These are phyloP conservation scores for Teunomyces panamensis DNA, from an alignment of 805 yeast genomes.

Conservation along the genomic window DNA sequence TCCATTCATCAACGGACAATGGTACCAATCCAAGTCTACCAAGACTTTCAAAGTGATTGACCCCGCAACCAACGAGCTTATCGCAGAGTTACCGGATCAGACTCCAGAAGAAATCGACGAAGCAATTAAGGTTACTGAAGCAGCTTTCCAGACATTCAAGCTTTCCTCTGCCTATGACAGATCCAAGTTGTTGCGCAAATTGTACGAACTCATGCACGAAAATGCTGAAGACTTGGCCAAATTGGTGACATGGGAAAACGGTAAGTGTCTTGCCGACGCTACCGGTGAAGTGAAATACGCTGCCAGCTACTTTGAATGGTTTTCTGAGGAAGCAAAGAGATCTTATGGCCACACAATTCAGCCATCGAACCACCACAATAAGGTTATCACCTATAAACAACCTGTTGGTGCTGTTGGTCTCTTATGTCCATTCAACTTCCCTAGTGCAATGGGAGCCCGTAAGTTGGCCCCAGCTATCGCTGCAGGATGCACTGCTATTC, in stretches of 20 bases:
- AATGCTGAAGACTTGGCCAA: slow-evolving; percentile 57
- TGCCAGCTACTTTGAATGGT: slow-evolving; percentile 49
- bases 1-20: slow-evolving; percentile 39
- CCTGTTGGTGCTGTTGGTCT: slow-evolving; percentile 65
- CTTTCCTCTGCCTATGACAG: slow-evolving; percentile 50
- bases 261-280: slow-evolving; percentile 54
- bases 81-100: slow-evolving; percentile 43
- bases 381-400: slow-evolving; percentile 53
- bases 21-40: slow-evolving; percentile 36
- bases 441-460: slow-evolving; percentile 64
- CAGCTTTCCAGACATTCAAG: slow-evolving; percentile 45
- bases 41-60: slow-evolving; percentile 37
- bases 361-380: slow-evolving; percentile 48
- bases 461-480: slow-evolving; percentile 65
- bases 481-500: slow-evolving; percentile 60
- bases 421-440: slow-evolving; percentile 68
- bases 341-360: slow-evolving; percentile 56
- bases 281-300: slow-evolving; percentile 56
- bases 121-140: slow-evolving; percentile 48
- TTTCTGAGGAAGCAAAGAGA: slow-evolving; percentile 55
- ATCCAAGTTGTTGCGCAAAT: slow-evolving; percentile 47
- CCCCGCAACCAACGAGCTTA: slow-evolving; percentile 39
- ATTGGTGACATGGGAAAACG: slow-evolving; percentile 58
- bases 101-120: slow-evolving; percentile 39
- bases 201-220: slow-evolving; percentile 51